Conservation (phyloP, 306 rosid genomes). For the Arachis stenosperma region DNA sequence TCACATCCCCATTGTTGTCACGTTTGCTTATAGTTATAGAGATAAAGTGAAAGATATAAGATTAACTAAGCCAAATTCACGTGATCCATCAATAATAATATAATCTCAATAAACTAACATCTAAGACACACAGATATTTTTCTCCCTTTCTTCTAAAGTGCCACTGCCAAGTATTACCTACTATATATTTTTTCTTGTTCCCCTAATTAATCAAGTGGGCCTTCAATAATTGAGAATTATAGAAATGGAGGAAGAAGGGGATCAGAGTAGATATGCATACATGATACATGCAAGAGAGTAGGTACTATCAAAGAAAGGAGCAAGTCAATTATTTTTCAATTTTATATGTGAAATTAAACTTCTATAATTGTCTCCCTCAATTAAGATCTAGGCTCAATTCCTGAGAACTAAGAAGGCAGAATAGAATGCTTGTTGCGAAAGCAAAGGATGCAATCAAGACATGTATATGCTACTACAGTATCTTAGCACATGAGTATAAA, state of each 20-base stretch:
- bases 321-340: not conserved
- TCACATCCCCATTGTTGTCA: slow-evolving; percentile 47
- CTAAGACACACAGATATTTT: not conserved
- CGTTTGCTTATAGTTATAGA: slow-evolving; percentile 39
- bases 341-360: slow-evolving; percentile 6
- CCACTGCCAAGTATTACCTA: slow-evolving; percentile 26
- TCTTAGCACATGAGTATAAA: slow-evolving; percentile 9
- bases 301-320: slow-evolving; percentile 18
- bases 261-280: not conserved
- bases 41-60: slow-evolving; percentile 33
- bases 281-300: not conserved
- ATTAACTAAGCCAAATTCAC: slow-evolving; percentile 43
- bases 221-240: slow-evolving; percentile 13
- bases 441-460: slow-evolving; percentile 39
- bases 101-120: not conserved
- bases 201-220: not conserved
- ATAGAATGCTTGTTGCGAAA: slow-evolving; percentile 36
- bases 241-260: not conserved
- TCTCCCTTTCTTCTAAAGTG: slow-evolving; percentile 31
- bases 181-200: not conserved
- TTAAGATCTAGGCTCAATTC: not conserved
- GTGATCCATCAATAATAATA: slow-evolving; percentile 29
- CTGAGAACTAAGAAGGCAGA: slow-evolving; percentile 11
- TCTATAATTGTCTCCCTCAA: slow-evolving; percentile 6
- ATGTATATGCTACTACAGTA: slow-evolving; percentile 13